These are phyloP conservation scores for Penicillium sp. DNA, from an alignment of 2,329 filamentous ascomycete genomes.

Conservation along the genomic window DNA sequence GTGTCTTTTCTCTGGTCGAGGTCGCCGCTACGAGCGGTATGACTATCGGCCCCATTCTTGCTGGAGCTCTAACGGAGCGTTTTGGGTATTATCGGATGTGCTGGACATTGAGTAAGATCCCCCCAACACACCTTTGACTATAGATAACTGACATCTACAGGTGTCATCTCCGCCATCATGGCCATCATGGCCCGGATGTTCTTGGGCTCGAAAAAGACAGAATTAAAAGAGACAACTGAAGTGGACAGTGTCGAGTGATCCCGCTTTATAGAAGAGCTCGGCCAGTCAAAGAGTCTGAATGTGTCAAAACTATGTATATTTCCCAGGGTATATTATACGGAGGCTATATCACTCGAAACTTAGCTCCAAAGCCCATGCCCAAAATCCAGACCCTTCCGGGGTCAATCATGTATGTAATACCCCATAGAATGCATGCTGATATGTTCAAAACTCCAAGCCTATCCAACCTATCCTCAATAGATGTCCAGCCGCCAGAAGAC, in stretches of 20 bases:
- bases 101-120: conserved; percentile 6
- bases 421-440: background rate
- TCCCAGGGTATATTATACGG: conserved; percentile 6
- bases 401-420: background rate
- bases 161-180: background rate
- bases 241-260: background rate
- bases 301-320: background rate
- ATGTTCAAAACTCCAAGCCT: background rate
- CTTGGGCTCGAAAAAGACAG: background rate
- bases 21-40: conserved; percentile 9
- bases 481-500: background rate
- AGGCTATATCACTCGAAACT: background rate
- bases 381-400: background rate
- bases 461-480: too few relatives aligned
- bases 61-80: conserved; percentile 1
- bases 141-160: background rate
- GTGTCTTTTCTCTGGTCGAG: conserved; percentile 24
- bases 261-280: background rate
- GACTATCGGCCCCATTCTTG: conserved; percentile 1
- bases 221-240: background rate
- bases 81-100: conserved; percentile 1
- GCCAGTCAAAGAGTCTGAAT: background rate
- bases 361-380: background rate
- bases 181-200: background rate
- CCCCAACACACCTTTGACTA: background rate